Evolutionary conservation across 164 flowering plant species (phyloP).

Genomic region (Houttuynia cordata): DNA sequence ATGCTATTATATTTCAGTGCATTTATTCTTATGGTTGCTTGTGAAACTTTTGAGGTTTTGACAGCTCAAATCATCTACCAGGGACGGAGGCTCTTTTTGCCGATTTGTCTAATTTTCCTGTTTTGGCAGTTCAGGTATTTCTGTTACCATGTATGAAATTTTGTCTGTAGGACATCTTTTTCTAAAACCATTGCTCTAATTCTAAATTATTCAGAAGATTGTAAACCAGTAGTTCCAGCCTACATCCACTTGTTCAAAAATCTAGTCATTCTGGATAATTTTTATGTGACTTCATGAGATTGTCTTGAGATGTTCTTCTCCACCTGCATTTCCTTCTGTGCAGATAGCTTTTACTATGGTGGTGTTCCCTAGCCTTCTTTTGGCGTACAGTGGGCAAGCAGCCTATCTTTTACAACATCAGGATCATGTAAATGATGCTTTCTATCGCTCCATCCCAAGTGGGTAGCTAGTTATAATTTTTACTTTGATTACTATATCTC

Average conservation of each 20-base stretch:
- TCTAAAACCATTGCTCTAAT: too few relatives aligned
- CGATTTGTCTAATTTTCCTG: conserved; percentile 85
- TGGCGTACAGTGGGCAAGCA: conserved; percentile 93
- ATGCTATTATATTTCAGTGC: background rate
- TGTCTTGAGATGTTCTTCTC: background rate
- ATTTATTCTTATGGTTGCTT: background rate
- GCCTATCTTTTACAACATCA: conserved; percentile 64
- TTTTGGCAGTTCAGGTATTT: conserved; percentile 50
- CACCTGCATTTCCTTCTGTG: background rate
- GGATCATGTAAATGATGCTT: conserved; percentile 59
- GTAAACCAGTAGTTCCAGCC: background rate
- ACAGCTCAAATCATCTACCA: conserved; percentile 17
- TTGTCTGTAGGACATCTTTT: too few relatives aligned
- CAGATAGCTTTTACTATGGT: conserved; percentile 72
- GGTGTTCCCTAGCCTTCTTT: conserved; percentile 90
- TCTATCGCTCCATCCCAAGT: conserved; percentile 95
- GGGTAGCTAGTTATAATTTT: background rate
- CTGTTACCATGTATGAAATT: background rate
- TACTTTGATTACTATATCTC: background rate
- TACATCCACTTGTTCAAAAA: background rate
- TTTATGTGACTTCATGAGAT: background rate
- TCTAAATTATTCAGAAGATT: too few relatives aligned
- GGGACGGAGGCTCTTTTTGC: conserved; percentile 99
- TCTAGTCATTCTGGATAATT: background rate
- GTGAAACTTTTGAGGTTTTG: background rate